Percentiles rank a stretch among this genome's conserved stretches.
phyloP scores from a whole-genome alignment of 2,329 filamentous ascomycete genomes.

The Ciborinia camelliae region DNA sequence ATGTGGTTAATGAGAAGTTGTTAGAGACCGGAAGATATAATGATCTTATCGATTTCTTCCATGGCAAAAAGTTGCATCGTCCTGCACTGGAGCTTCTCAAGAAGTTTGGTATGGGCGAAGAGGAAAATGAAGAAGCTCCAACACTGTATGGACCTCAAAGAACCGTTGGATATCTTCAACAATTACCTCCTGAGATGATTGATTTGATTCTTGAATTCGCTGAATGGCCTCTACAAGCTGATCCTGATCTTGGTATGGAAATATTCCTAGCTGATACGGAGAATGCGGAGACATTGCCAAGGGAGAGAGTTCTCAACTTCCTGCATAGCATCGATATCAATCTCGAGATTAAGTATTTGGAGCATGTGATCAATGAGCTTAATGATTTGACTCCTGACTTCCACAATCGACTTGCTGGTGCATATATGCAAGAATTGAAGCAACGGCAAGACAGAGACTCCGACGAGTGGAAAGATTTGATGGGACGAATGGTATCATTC shows the following conservation, averaged over 20 bases:
- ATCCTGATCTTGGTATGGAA: conserved; percentile 79
- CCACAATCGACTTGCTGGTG: conserved; percentile 76
- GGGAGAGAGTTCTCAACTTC: conserved; percentile 71
- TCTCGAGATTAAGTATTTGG: conserved; percentile 78
- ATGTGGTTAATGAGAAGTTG: conserved; percentile 89
- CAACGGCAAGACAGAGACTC: conserved; percentile 41
- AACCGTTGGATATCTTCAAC: conserved; percentile 87
- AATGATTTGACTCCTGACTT: conserved; percentile 81
- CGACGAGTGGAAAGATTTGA: conserved; percentile 54
- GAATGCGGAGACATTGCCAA: conserved; percentile 85
- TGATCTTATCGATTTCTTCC: conserved; percentile 95
- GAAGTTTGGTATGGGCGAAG: conserved; percentile 67
- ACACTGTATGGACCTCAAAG: conserved; percentile 74
- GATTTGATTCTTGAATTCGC: conserved; percentile 90
- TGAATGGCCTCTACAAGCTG: conserved; percentile 75
- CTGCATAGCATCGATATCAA: conserved; percentile 64
- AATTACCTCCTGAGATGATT: conserved; percentile 79
- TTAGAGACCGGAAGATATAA: conserved; percentile 86
- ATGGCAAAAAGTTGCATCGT: conserved; percentile 88
- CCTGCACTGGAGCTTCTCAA: conserved; percentile 79
- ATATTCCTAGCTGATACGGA: conserved; percentile 91
- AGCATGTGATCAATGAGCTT: conserved; percentile 86
- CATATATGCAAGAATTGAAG: conserved; percentile 56
- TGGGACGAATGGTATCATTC: conserved; percentile 69
- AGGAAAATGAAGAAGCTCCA: conserved; percentile 49